These are phyloP conservation scores for Juglanconis sp. DNA, from an alignment of 2,329 filamentous ascomycete species.

Conservation along the genomic window DNA sequence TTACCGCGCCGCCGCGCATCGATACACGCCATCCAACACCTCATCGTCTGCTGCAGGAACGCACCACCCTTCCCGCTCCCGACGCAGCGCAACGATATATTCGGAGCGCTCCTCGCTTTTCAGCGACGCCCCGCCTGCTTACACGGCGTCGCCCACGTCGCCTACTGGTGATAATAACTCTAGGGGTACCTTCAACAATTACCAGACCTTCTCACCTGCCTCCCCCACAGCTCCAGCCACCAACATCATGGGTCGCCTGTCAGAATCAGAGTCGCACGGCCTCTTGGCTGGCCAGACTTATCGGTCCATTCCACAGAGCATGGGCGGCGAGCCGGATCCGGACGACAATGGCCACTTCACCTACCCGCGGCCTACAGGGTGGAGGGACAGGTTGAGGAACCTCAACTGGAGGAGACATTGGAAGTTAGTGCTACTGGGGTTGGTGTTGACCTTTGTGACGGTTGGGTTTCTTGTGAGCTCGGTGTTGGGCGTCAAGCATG, in stretches of 20 bases:
- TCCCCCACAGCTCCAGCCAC: constrained; percentile 6
- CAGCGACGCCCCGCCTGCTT: constrained; percentile 48
- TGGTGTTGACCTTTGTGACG: constrained; percentile 29
- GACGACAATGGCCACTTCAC: constrained; percentile 2
- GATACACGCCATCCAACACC: constrained; percentile 15
- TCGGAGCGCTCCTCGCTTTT: constrained; percentile 26
- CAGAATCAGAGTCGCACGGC: constrained; percentile 37
- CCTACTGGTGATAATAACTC: constrained; percentile 22
- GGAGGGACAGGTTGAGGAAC: constrained; percentile 25
- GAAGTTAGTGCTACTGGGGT: constrained; percentile 24
- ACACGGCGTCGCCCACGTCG: constrained; percentile 40
- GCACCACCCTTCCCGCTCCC: constrained; percentile 19
- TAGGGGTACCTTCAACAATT: constrained; percentile 27
- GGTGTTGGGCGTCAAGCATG: constrained; percentile 23
- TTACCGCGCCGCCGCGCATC: neutral
- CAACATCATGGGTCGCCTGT: constrained; percentile 36
- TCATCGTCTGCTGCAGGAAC: constrained; percentile 18
- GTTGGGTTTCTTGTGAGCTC: constrained; percentile 29
- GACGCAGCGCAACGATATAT: constrained; percentile 29
- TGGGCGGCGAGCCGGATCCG: constrained; percentile 35
- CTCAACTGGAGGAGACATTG: constrained; percentile 23
- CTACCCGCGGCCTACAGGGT: constrained; percentile 8
- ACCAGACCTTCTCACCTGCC: constrained; percentile 41
- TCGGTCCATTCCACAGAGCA: constrained; percentile 22
- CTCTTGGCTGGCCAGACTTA: constrained; percentile 33